A percentile compares a stretch with the other conserved stretches of the same genome.
phyloP scores from a whole-genome alignment of 2,329 filamentous ascomycete genomes.

The Alternaria novae-zelandiae region DNA sequence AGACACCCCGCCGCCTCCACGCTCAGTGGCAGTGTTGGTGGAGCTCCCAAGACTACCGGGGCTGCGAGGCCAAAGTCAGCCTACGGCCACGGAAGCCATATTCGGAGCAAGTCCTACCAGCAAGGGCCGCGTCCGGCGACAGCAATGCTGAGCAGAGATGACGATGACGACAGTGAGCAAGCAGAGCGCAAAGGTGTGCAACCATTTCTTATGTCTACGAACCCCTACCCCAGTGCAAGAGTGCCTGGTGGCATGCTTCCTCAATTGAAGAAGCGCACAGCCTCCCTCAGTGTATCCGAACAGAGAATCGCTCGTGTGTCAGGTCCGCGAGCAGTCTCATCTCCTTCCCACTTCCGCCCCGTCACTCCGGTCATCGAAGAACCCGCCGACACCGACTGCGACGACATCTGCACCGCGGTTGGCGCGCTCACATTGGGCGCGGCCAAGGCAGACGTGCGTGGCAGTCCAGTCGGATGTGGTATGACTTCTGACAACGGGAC shows the following conservation, averaged over 20 bases:
- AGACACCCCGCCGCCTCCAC: constrained; percentile 53
- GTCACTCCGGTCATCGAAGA: constrained; percentile 35
- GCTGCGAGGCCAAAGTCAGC: constrained; percentile 57
- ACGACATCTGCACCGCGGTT: constrained; percentile 32
- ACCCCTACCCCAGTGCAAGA: constrained; percentile 34
- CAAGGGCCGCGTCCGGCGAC: constrained; percentile 49
- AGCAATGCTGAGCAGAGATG: constrained; percentile 52
- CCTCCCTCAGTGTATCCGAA: constrained; percentile 23
- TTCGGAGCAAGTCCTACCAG: constrained; percentile 55
- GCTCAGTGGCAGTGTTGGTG: constrained; percentile 63
- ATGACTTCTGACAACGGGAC: constrained; percentile 35
- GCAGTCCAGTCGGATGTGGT: constrained; percentile 34
- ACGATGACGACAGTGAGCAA: constrained; percentile 47
- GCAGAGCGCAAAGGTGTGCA: constrained; percentile 55
- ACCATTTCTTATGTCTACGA: constrained; percentile 50
- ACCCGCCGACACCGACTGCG: constrained; percentile 38
- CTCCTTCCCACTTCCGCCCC: constrained; percentile 29
- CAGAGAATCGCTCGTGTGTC: constrained; percentile 21
- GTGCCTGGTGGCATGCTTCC: constrained; percentile 36
- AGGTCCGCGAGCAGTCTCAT: constrained; percentile 30
- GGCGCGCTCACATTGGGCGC: constrained; percentile 34
- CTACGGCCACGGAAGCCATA: constrained; percentile 49
- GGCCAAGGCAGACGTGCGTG: constrained; percentile 23
- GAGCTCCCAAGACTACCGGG: constrained; percentile 55
- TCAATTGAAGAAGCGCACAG: constrained; percentile 24